These are phyloP conservation scores for Magnusiomyces tetraspermus DNA, from an alignment of 1,139 yeast species.

Conservation along the genomic window DNA sequence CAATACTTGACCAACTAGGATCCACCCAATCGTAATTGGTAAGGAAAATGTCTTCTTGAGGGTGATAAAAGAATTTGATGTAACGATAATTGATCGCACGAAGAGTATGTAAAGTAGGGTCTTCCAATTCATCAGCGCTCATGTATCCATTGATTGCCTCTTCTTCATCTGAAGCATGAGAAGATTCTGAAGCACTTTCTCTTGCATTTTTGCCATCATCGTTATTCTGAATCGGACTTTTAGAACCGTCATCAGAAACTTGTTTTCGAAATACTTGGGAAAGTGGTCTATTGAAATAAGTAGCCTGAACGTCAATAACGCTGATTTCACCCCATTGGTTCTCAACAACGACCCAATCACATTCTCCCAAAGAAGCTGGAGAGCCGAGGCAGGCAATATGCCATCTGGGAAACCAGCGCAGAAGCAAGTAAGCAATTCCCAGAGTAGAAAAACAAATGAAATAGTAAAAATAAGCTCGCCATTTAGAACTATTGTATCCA, in stretches of 20 bases:
- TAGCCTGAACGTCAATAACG: constrained; percentile 46
- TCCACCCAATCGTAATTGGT: constrained; percentile 87
- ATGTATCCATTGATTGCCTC: constrained; percentile 16
- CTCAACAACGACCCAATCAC: constrained; percentile 91
- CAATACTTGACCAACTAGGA: constrained; percentile 53
- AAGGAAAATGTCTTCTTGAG: constrained; percentile 74
- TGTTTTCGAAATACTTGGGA: constrained; percentile 51
- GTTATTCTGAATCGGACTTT: not conserved
- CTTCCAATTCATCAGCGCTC: constrained; percentile 29
- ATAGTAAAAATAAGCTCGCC: constrained; percentile 43
- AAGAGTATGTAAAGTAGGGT: constrained; percentile 62
- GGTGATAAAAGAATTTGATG: constrained; percentile 71
- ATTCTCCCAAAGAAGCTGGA: constrained; percentile 58
- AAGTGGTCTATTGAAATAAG: constrained; percentile 58
- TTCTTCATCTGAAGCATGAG: not conserved
- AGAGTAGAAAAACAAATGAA: constrained; percentile 47
- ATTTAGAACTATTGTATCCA: constrained; percentile 55
- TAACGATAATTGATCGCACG: constrained; percentile 74
- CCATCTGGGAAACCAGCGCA: constrained; percentile 80
- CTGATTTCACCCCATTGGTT: constrained; percentile 85
- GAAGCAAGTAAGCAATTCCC: constrained; percentile 62
- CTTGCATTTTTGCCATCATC: constrained; percentile 12
- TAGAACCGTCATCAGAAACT: constrained; percentile 9
- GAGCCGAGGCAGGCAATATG: constrained; percentile 60
- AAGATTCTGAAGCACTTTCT: constrained; percentile 4